Percentiles rank a stretch among this genome's conserved stretches.
These are phyloP conservation scores for Schoenoplectus triqueter DNA, from an alignment of 202 grass and related monocot species.

Conservation along the genomic window DNA sequence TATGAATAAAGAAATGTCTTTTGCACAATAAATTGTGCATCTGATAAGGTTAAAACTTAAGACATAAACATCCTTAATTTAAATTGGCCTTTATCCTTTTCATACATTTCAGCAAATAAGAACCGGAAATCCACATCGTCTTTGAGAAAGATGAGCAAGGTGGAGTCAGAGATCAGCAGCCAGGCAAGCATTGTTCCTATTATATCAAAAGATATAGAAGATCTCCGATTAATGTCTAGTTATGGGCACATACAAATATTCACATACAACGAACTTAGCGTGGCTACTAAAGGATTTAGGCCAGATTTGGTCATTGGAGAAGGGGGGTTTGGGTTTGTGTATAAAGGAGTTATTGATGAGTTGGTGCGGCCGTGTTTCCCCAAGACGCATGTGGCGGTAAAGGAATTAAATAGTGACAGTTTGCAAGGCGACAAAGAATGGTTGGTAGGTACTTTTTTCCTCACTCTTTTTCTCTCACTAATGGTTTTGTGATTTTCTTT, in stretches of 20 bases:
- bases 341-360: conserved; percentile 49
- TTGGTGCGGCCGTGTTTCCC: conserved; percentile 25
- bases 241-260: conserved; percentile 61
- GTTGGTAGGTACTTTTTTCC: conserved; percentile 49
- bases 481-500: neutral
- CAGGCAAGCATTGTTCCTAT: conserved; percentile 34
- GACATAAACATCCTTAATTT: neutral
- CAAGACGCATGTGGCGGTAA: conserved; percentile 51
- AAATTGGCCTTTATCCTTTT: neutral
- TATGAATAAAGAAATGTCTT: no score
- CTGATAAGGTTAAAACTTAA: neutral
- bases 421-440: conserved; percentile 84
- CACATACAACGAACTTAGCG: conserved; percentile 56
- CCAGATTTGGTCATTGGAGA: conserved; percentile 62
- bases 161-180: conserved; percentile 45
- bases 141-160: conserved; percentile 41
- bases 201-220: conserved; percentile 68
- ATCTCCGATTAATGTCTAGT: conserved; percentile 58
- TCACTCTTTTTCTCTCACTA: neutral
- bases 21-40: no score
- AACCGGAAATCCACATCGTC: conserved; percentile 34
- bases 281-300: conserved; percentile 59
- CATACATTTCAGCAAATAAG: conserved; percentile 21
- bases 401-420: conserved; percentile 65
- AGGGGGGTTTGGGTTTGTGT: conserved; percentile 82